phyloP scores from a whole-genome alignment of 1,139 yeast species.

The Diutina sp. region DNA sequence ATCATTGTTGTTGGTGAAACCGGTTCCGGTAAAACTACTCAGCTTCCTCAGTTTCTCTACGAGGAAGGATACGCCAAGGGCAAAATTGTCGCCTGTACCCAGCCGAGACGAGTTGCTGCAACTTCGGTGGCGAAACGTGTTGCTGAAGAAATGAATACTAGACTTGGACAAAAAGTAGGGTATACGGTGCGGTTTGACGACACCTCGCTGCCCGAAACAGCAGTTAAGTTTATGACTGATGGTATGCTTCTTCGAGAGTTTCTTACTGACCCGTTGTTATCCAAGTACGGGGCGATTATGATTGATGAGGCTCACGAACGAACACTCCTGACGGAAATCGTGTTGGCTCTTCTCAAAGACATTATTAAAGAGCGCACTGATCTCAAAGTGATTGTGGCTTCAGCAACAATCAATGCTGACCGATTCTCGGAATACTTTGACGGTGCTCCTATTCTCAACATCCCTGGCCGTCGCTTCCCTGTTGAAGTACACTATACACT shows the following conservation, averaged over 20 bases:
- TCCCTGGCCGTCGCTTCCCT: conserved; percentile 84
- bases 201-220: conserved; percentile 46
- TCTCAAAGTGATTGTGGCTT: conserved; percentile 65
- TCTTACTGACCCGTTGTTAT: conserved; percentile 57
- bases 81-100: conserved; percentile 52
- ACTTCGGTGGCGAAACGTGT: conserved; percentile 88
- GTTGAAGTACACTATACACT: conserved; percentile 79
- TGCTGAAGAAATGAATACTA: conserved; percentile 69
- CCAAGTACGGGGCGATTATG: conserved; percentile 68
- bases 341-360: conserved; percentile 71
- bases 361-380: conserved; percentile 52
- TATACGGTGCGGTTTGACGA: conserved; percentile 84
- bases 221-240: conserved; percentile 81
- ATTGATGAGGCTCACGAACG: conserved; percentile 97
- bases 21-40: conserved; percentile 96
- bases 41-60: conserved; percentile 75
- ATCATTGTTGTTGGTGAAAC: conserved; percentile 92
- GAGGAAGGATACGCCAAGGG: conserved; percentile 62
- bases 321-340: conserved; percentile 83
- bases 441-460: conserved; percentile 73
- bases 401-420: conserved; percentile 88
- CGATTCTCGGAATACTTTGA: conserved; percentile 73
- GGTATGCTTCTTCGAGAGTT: conserved; percentile 89
- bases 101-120: conserved; percentile 94
- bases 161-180: conserved; percentile 73